Base-by-base conservation (phyloP, 2,329 filamentous ascomycete genomes). In the Tolypocladium endophyticum region DNA sequence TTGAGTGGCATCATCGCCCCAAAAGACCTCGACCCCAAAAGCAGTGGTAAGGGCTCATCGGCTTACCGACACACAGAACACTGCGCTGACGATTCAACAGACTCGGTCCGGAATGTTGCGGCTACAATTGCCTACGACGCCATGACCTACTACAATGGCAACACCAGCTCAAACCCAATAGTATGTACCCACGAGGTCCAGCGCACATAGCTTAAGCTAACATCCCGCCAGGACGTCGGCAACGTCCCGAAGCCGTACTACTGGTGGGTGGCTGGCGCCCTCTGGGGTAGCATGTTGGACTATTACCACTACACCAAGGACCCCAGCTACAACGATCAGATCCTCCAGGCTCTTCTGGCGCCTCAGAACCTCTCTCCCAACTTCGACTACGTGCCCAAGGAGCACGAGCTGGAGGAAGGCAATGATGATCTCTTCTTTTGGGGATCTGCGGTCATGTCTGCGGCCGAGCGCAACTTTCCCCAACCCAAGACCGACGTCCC, bases 371-470 rank as follows among this genome's bases (percentile, higher is more conserved):
- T 75, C 7, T 86, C 85, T 1, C 79, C 81, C 0, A 70, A 80
- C 11, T 76, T 79, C 60, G 79, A 89, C 71, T 87, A 81, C 67
- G 84, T 88, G 79, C 76, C 81, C 4, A 77, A 79, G 0, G 71
- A 73, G 59, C 82, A 87, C 63, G 72, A 73, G 16, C 76, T 77
- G n/a, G 81, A 84, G 61, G 82, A 88, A 70, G 87, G 87, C 58
- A 91, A 90, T 64, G 88, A 90, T 64, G 88, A 91, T 68, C 85
- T 90, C 68, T 85, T 84, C 38, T 90, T 90, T 69, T 91, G 88
- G 88, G 84, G 80, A 14, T 84, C 89, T 33, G 79, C 85, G 18
- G 80, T 85, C 62, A 80, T 91, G 70, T 77, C 85, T 6, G 88
- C 88, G 0, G 84, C 87, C 3, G 88, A 91, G 72, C 80, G 83